Evolutionary conservation across 371 early-diverging fungal species (phyloP).

Genomic region (Caulochytrium protostelioides): DNA sequence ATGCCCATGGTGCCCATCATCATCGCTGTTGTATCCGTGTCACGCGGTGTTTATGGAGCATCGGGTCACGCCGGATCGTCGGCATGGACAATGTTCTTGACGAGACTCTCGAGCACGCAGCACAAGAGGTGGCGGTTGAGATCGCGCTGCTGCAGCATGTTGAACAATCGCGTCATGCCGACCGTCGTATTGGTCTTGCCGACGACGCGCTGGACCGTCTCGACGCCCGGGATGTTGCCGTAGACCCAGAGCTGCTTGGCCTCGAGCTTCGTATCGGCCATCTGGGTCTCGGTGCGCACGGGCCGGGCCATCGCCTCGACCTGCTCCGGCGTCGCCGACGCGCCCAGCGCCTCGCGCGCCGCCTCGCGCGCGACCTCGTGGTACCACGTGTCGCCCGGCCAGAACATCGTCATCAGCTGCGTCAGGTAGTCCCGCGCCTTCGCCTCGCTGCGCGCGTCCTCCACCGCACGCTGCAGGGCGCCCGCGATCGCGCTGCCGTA

Average conservation of each 20-base stretch:
- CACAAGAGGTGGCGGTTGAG: constrained; percentile 6
- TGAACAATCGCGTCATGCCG: constrained; percentile 14
- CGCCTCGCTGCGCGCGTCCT: constrained; percentile 2
- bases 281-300: constrained; percentile 8
- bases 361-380: background rate
- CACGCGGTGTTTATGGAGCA: no score
- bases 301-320: no score
- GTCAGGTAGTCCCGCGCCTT: constrained; percentile 6
- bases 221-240: constrained; percentile 4
- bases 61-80: no score
- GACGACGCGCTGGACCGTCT: constrained; percentile 8
- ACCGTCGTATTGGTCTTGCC: constrained; percentile 9
- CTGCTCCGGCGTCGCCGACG: no score
- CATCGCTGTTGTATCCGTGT: no score
- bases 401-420: constrained; percentile 3
- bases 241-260: constrained; percentile 9
- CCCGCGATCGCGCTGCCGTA: constrained; percentile 9
- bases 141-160: constrained; percentile 15
- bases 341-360: no score
- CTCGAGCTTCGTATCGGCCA: constrained; percentile 7
- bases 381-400: constrained; percentile 8
- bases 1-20: no score
- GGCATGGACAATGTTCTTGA: constrained; percentile 3
- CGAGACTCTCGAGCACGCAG: constrained; percentile 3
- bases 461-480: constrained; percentile 5